phyloP scores from a whole-genome alignment of 2,329 filamentous ascomycete species.

The Fusarium sp. region DNA sequence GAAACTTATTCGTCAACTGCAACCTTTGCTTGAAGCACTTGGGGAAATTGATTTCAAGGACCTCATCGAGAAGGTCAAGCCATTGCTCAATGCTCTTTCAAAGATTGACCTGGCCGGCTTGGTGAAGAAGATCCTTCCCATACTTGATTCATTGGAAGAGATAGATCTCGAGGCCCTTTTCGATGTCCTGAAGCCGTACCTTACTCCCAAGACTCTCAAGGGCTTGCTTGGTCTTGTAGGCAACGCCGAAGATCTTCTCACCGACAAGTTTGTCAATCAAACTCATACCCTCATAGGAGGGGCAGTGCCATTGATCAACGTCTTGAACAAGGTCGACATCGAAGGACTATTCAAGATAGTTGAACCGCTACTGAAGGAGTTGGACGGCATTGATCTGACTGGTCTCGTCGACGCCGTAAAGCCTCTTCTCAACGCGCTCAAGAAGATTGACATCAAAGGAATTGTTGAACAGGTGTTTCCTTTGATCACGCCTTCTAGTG shows the following conservation, averaged over 20 bases:
- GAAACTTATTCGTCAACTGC: slow-evolving; percentile 47
- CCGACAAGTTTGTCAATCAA: slow-evolving; percentile 54
- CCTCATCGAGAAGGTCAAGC: slow-evolving; percentile 46
- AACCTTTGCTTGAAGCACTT: slow-evolving; percentile 48
- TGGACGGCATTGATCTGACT: slow-evolving; percentile 50
- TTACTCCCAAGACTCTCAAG: slow-evolving; percentile 50
- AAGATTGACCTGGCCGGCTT: slow-evolving; percentile 48
- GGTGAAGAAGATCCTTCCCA: slow-evolving; percentile 46
- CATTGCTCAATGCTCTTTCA: slow-evolving; percentile 45
- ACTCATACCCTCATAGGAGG: slow-evolving; percentile 54
- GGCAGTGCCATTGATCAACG: slow-evolving; percentile 52
- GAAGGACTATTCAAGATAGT: slow-evolving; percentile 50
- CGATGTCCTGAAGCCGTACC: slow-evolving; percentile 48
- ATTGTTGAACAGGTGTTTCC: slow-evolving; percentile 53
- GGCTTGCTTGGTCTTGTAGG: slow-evolving; percentile 51
- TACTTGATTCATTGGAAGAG: slow-evolving; percentile 47
- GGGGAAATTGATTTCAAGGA: slow-evolving; percentile 50
- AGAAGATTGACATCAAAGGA: slow-evolving; percentile 53
- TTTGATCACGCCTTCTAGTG: slow-evolving; percentile 53
- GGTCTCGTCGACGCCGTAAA: slow-evolving; percentile 51
- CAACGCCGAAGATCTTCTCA: slow-evolving; percentile 55
- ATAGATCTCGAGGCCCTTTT: slow-evolving; percentile 52
- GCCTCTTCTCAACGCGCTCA: slow-evolving; percentile 52
- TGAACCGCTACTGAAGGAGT: slow-evolving; percentile 51
- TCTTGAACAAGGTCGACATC: slow-evolving; percentile 53